Percentiles rank a stretch among this genome's conserved stretches.
phyloP scores from a whole-genome alignment of 2,329 filamentous ascomycete species.

The Colletotrichum horii region DNA sequence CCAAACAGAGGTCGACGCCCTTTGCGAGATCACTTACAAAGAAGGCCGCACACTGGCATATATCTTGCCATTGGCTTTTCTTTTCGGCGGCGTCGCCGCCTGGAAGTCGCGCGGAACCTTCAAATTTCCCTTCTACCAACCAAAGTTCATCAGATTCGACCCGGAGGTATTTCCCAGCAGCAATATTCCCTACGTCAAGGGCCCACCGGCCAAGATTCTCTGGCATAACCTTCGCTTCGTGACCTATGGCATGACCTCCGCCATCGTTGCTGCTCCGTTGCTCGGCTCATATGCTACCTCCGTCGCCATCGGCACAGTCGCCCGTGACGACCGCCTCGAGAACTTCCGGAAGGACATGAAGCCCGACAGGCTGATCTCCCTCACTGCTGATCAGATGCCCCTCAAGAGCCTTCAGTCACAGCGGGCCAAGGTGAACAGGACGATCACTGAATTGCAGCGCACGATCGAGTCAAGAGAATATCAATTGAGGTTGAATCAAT shows the following conservation, averaged over 20 bases:
- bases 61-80: conserved; percentile 28
- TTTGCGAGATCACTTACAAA: conserved; percentile 30
- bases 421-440: background rate
- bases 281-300: conserved; percentile 32
- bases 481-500: background rate
- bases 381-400: background rate
- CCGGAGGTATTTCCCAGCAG: conserved; percentile 34
- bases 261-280: conserved; percentile 30
- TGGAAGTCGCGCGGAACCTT: conserved; percentile 35
- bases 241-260: conserved; percentile 33
- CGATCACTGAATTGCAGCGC: background rate
- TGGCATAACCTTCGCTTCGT: conserved; percentile 44
- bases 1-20: conserved; percentile 39
- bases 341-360: conserved; percentile 15
- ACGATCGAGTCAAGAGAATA: background rate
- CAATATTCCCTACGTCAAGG: conserved; percentile 27
- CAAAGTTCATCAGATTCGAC: conserved; percentile 34
- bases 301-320: background rate
- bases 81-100: conserved; percentile 28
- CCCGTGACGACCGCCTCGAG: conserved; percentile 3
- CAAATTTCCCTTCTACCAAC: conserved; percentile 45
- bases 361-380: background rate
- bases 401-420: background rate
- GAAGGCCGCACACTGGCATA: conserved; percentile 36
- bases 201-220: conserved; percentile 25